These are phyloP conservation scores for Monascus ruber DNA, from an alignment of 2,329 filamentous ascomycete species.

Conservation along the genomic window DNA sequence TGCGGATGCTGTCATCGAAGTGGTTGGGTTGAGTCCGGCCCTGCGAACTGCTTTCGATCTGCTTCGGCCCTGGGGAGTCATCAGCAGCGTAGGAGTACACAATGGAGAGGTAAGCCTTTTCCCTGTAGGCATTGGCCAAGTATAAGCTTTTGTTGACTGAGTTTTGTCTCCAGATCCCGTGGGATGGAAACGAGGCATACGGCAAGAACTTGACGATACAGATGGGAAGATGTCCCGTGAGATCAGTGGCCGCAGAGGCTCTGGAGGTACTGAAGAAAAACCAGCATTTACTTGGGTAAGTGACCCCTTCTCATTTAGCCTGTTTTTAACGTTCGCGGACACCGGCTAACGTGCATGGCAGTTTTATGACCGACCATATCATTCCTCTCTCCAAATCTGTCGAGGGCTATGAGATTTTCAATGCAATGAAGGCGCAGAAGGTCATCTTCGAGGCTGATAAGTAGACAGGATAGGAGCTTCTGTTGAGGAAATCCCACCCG, in stretches of 20 bases:
- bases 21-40: conserved; percentile 59
- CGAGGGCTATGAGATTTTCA: conserved; percentile 60
- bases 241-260: conserved; percentile 56
- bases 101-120: conserved; percentile 51
- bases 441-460: conserved; percentile 50
- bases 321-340: background rate
- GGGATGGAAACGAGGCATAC: conserved; percentile 52
- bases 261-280: conserved; percentile 54
- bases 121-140: background rate
- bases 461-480: conserved; percentile 8
- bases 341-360: conserved; percentile 22
- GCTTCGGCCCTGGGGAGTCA: conserved; percentile 59
- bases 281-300: conserved; percentile 55
- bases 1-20: conserved; percentile 74
- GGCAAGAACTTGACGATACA: conserved; percentile 61
- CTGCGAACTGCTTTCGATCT: conserved; percentile 60
- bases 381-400: conserved; percentile 58
- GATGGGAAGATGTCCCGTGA: conserved; percentile 67
- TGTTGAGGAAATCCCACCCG: too few species aligned
- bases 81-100: conserved; percentile 66
- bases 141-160: background rate
- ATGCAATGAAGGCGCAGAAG: conserved; percentile 63
- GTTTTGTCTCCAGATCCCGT: conserved; percentile 45
- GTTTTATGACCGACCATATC: conserved; percentile 67
- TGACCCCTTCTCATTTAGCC: background rate